Conservation (phyloP, 140 eudicot species). For the Stevia rebaudiana region DNA sequence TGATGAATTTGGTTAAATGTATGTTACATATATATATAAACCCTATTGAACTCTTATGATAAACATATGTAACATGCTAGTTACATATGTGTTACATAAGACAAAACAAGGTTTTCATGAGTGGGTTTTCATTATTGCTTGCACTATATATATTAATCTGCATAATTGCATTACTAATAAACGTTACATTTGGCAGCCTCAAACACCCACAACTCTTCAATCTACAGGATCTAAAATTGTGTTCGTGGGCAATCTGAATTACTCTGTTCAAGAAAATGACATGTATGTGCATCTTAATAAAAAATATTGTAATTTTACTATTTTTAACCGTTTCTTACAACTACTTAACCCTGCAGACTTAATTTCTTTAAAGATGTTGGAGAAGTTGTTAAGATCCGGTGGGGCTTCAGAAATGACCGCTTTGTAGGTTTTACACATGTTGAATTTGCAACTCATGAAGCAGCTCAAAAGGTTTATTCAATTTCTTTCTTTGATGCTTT, state of each 20-base stretch:
- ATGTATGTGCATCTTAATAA: constrained; percentile 42
- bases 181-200: constrained; percentile 45
- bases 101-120: no score
- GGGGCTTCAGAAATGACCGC: constrained; percentile 39
- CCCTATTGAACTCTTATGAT: no score
- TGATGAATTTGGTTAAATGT: no score
- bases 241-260: constrained; percentile 78
- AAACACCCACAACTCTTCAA: constrained; percentile 59
- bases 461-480: constrained; percentile 52
- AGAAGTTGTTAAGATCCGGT: constrained; percentile 60
- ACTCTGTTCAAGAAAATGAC: constrained; percentile 42
- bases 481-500: no score
- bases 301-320: neutral
- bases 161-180: neutral
- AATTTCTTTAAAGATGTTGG: constrained; percentile 67
- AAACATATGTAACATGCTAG: no score
- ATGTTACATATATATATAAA: no score
- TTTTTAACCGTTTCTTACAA: neutral
- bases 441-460: constrained; percentile 72
- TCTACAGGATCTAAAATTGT: constrained; percentile 64
- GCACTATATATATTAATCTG: no score
- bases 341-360: constrained; percentile 33
- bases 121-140: no score
- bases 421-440: constrained; percentile 88
- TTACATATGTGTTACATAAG: no score